Conservation (phyloP, 1,284 basidiomycete species). For the Tetrapyrgos nigripes region DNA sequence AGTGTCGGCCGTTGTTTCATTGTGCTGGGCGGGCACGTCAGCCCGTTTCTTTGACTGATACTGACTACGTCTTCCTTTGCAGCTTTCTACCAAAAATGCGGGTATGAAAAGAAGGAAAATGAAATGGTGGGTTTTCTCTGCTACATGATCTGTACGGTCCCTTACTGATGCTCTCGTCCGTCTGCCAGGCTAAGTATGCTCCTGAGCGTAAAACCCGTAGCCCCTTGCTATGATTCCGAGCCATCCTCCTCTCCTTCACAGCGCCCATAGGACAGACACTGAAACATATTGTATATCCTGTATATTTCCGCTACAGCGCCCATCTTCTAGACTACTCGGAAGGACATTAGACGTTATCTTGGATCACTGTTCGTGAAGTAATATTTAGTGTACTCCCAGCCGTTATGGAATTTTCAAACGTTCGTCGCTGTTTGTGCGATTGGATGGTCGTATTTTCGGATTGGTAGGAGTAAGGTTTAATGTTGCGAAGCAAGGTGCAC, state of each 20-base stretch:
- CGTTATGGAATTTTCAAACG: no score
- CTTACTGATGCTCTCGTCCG: not conserved
- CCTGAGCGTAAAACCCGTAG: conserved; percentile 35
- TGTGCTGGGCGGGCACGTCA: not conserved
- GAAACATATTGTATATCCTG: conserved; percentile 22
- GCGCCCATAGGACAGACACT: conserved; percentile 18
- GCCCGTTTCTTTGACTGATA: conserved; percentile 28
- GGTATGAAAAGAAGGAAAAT: conserved; percentile 86
- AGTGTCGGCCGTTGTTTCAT: conserved; percentile 40
- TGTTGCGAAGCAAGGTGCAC: no score
- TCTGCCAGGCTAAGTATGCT: conserved; percentile 58
- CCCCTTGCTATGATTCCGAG: conserved; percentile 15
- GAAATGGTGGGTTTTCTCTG: conserved; percentile 75
- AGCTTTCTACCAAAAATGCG: conserved; percentile 99
- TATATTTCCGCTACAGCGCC: no score
- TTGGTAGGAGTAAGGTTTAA: no score
- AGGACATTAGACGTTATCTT: no score
- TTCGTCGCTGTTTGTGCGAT: no score
- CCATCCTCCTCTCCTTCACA: not conserved
- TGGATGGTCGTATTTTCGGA: no score
- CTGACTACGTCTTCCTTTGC: conserved; percentile 11
- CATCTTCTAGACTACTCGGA: no score
- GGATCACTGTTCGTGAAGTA: no score
- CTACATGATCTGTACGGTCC: not conserved
- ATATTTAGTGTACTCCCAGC: no score